Evolutionary conservation across 2,329 filamentous ascomycete species (phyloP).

Genomic region (Grosmannia serpens): DNA sequence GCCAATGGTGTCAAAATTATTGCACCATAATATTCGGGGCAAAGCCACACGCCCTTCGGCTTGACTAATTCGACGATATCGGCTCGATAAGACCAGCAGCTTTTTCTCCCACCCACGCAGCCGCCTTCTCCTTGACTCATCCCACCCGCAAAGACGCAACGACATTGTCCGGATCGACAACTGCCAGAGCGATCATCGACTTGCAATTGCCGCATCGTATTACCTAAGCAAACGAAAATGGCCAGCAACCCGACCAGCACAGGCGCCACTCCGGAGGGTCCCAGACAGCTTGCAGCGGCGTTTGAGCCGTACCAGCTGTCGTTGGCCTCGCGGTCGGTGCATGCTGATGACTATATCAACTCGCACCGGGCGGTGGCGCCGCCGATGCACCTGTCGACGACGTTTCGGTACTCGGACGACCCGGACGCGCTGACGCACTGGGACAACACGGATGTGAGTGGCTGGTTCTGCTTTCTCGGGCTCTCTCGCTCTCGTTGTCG

Average conservation of each 20-base stretch:
- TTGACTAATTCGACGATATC: not conserved
- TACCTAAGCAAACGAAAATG: not conserved
- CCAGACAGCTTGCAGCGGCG: slow-evolving; percentile 17
- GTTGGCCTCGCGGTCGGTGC: slow-evolving; percentile 62
- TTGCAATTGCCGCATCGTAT: not conserved
- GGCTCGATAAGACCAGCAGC: not conserved
- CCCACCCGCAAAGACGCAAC: not conserved
- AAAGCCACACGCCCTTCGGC: not conserved
- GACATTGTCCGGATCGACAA: not conserved
- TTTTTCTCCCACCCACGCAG: not conserved
- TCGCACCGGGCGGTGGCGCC: slow-evolving; percentile 71
- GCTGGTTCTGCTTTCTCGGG: not conserved
- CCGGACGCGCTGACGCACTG: slow-evolving; percentile 49
- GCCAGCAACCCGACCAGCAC: not conserved
- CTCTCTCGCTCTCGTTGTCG: not conserved
- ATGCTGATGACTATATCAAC: slow-evolving; percentile 71
- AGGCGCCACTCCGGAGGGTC: slow-evolving; percentile 7
- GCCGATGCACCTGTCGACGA: slow-evolving; percentile 82
- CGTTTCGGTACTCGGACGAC: slow-evolving; percentile 68
- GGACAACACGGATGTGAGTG: slow-evolving; percentile 44
- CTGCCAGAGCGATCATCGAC: too few species aligned
- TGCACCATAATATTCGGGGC: not conserved
- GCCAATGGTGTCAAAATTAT: not conserved
- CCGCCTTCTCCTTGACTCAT: not conserved
- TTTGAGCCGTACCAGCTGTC: slow-evolving; percentile 30